Evolutionary conservation across 257 asterid genomes (phyloP).

Genomic region (Osmanthus fragrans): DNA sequence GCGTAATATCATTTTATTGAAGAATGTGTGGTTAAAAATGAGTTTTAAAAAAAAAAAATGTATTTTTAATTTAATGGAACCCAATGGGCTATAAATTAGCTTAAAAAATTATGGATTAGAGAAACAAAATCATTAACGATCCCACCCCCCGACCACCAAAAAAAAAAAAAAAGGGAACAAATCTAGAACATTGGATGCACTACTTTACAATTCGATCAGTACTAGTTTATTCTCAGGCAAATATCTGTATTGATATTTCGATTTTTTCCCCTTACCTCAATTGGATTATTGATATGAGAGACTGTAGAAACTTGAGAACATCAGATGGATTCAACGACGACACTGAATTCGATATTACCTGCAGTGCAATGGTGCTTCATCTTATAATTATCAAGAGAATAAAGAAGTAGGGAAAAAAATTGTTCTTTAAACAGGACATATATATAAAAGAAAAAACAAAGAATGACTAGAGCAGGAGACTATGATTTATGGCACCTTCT

Average conservation of each 20-base stretch:
- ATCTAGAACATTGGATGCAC: neutral
- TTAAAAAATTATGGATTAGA: neutral
- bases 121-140: too few species aligned
- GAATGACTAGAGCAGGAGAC: neutral
- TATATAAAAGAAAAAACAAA: neutral
- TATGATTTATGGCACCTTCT: constrained; percentile 54
- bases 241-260: neutral
- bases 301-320: constrained; percentile 72
- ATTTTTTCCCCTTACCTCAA: constrained; percentile 49
- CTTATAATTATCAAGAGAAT: constrained; percentile 1
- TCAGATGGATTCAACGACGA: constrained; percentile 78
- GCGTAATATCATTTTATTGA: too few species aligned
- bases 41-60: too few species aligned
- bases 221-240: neutral
- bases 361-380: constrained; percentile 27
- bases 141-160: too few species aligned
- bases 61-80: too few species aligned
- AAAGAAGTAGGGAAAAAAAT: neutral
- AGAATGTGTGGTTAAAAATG: too few species aligned
- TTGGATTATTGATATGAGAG: constrained; percentile 70
- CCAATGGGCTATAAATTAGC: neutral
- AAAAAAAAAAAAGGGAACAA: too few species aligned
- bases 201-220: neutral
- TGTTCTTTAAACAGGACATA: neutral
- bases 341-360: constrained; percentile 81